Base-by-base conservation (phyloP, 352 stramenopile genomes). In the Phytophthora syringae region DNA sequence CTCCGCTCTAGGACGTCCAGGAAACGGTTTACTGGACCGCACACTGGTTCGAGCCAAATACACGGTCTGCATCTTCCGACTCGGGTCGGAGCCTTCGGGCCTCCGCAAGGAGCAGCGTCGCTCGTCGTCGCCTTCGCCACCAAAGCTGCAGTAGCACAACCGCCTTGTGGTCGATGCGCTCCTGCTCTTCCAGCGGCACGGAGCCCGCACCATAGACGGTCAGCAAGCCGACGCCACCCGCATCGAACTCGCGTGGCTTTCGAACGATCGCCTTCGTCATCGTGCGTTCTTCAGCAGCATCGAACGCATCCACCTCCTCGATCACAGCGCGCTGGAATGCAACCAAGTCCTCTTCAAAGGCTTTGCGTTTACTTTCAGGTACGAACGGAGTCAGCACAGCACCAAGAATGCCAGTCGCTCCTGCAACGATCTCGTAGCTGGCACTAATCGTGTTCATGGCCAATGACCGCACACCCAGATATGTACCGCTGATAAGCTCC, bases 401-500 rank as follows among this genome's bases (percentile, higher is more conserved):
- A n/a, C 80, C 74, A 0, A 95, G 64, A 42, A 95, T 91, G 2
- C 84, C 88, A 1, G 84, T 90, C 15, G 81, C 84, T 13, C 88
- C 88, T 0, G 88, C 88, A 7, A 96, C 82, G 48, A 94, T 94
- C 65, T 96, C 88, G 63, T 96, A 96, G 9, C 86, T 90, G 18
- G 86, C 88, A 60, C 88, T 96, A 67, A 96, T 96, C 5, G 82
- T 89, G 53, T 96, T 96, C 88, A 95, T 96, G 1, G 85, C 88
- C 21, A 96, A 67, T 12, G 86, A 94, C 6, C 87, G 82, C 5
- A 96, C 85, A 47, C 88, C 88, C 15, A 96, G 67, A 52, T 96
- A 96, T 11, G 88, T 70, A 5, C 88, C 88, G 59, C 78, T 93
- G 59, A 96, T 78, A 12, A 96, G 63, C 58, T 96, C 88, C 10